Evolutionary conservation across 1,284 basidiomycete species (phyloP), one percentile per base, ranked within the genome.

Genomic region (Apiotrichum akiyoshidainum): DNA sequence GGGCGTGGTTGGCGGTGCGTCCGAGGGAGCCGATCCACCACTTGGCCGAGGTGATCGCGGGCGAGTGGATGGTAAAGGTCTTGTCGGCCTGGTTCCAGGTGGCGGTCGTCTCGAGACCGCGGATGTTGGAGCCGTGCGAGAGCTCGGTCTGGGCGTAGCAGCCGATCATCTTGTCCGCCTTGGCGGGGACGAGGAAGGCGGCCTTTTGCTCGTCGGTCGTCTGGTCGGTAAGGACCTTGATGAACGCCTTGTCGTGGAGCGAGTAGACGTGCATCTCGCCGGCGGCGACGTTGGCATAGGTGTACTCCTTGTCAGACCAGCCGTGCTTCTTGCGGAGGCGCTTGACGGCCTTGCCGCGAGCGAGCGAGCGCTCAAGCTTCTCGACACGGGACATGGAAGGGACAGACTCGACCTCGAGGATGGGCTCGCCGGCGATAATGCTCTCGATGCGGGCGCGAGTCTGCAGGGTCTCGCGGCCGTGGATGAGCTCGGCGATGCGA

Each of bases 21-120:
- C 82, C 83, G 2, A 82, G 82, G 37, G 81, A 81, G 48, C 83
- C 83, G 64, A 83, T 84, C 81, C 81, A 82, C 81, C 81, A 82
- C 66, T 82, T 82, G 5, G 80, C 80, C 2, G 80, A 79, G 9
- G 74, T 76, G 34, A 81, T 67, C 61, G 75, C 71, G 19, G 81
- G 80, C 5, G 82, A 83, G 69, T 84, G 81, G 50, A 84, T 80
- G 51, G 83, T 68, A 53, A 83, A 83, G 65, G 83, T 81, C 71
- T 83, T 81, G 11, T 81, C 74, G 49, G 70, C 63, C 21, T 72
- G 71, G 67, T 83, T 82, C 60, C 83, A 82, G 1, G 81, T 83
- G 0, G 82, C 81, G 8, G 82, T 83, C 34, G 83, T 84, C 68
- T 83, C 81, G 46, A 84, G 75, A 12, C 82, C 83, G 11, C 82